Evolutionary conservation across 192 early-diverging fungal genomes (phyloP), one percentile per base, ranked within the genome.

Genomic region (Coemansia sp.): DNA sequence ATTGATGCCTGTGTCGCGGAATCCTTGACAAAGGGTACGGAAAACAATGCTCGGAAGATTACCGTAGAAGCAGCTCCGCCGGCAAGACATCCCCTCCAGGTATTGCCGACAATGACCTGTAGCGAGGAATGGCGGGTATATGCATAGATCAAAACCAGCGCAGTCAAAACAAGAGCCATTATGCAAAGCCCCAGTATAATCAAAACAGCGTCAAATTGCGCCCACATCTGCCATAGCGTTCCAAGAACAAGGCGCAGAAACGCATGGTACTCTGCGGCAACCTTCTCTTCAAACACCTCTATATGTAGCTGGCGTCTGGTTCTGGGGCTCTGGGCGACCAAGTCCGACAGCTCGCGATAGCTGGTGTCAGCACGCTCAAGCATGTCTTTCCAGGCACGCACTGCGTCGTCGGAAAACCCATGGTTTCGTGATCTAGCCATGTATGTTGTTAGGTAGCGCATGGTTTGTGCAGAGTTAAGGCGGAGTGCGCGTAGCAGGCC

Each of bases 161-260:
- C 47, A 0, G 19, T 63, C 6, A 69, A 18, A 0, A 65, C 37
- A 66, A 71, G 52, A 4, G 58, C 19, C 36, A 94, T 69, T 3
- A 93, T 73, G 11, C 80, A 46, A 1, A 90, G 83, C 10, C 97
- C 97, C 8, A 89, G 63, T 0, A 86, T 63, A 72, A 98, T 97
- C 40, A 92, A 78, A 2, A 84, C 82, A 7, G 87, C 75, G 57
- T 98, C 94, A 70, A 98, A 98, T 37, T 94, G 92, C 15, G 95
- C 93, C 97, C 97, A 98, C 43, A 93, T 87, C 39, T 85, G 77
- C n/a, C 93, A 88, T 62, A 92, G 87, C 16, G 88, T 86, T 13
- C 85, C 84, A 13, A 98, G 82, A 0, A 91, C 85, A 6, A 71
- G 69, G 1, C 89, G 74, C 47, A 90, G 76, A 62, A 91, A 92